These are phyloP conservation scores for Aspergillus heteromorphus DNA, from an alignment of 495 filamentous ascomycete species.

Conservation along the genomic window DNA sequence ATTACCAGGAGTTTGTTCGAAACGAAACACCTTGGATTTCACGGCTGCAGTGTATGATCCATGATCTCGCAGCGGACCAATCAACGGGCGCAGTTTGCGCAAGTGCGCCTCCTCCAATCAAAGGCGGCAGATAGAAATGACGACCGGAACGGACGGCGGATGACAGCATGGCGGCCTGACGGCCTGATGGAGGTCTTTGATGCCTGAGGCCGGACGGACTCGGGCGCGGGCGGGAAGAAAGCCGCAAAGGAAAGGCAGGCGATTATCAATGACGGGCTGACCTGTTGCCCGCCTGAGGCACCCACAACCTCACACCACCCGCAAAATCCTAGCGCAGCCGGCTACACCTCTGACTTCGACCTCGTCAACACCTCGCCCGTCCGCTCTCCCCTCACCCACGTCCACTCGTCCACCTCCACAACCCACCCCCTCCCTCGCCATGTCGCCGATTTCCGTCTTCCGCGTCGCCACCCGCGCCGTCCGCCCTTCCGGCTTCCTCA, in stretches of 20 bases:
- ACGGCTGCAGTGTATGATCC: no score
- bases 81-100: background rate
- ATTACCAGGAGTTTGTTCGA: no score
- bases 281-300: constrained; percentile 21
- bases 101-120: constrained; percentile 26
- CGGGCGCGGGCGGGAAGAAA: constrained; percentile 15
- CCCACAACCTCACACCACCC: constrained; percentile 40
- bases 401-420: constrained; percentile 28
- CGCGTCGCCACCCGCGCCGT: constrained; percentile 63
- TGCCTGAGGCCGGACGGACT: constrained; percentile 29
- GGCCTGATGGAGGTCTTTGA: no score
- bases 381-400: constrained; percentile 30
- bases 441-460: constrained; percentile 66
- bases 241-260: constrained; percentile 8
- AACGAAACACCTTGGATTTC: no score
- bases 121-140: constrained; percentile 20
- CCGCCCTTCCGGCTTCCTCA: constrained; percentile 56
- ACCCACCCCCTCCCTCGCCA: constrained; percentile 30
- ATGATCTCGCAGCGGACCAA: constrained; percentile 1
- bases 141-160: constrained; percentile 14
- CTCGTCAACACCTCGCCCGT: constrained; percentile 29
- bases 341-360: constrained; percentile 29
- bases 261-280: constrained; percentile 13
- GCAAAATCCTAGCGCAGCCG: constrained; percentile 43
- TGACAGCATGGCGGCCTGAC: constrained; percentile 18